Evolutionary conservation across 108 stramenopile genomes (phyloP).

Genomic region (Cylindrotheca closterium): DNA sequence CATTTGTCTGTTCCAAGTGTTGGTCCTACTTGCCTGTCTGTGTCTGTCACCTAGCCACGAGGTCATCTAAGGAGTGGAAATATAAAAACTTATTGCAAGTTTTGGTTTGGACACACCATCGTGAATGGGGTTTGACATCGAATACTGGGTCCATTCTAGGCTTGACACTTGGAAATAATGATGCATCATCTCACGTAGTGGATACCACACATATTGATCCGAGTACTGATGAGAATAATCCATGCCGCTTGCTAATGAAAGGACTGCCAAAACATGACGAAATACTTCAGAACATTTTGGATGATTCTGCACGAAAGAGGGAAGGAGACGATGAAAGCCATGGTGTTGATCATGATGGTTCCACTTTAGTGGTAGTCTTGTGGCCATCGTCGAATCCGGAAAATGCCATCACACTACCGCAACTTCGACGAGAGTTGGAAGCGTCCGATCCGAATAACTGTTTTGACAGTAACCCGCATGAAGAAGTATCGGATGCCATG

Average conservation of each 20-base stretch:
- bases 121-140: slow-evolving; percentile 49
- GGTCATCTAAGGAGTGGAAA: neutral
- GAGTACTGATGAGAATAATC: neutral
- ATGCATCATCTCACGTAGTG: too few species aligned
- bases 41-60: slow-evolving; percentile 23
- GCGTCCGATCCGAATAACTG: too few species aligned
- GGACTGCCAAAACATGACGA: slow-evolving; percentile 41
- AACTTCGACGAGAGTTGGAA: too few species aligned
- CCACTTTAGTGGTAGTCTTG: slow-evolving; percentile 33
- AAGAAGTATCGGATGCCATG: neutral
- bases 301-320: too few species aligned
- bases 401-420: neutral
- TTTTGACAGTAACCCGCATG: too few species aligned
- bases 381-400: slow-evolving; percentile 40
- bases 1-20: slow-evolving; percentile 51
- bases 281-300: slow-evolving; percentile 10
- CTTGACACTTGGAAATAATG: slow-evolving; percentile 28
- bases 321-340: too few species aligned
- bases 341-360: too few species aligned
- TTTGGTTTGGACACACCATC: slow-evolving; percentile 52
- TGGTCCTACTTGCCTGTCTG: slow-evolving; percentile 54
- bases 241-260: slow-evolving; percentile 45
- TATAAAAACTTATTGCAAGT: slow-evolving; percentile 28
- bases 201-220: too few species aligned
- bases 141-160: slow-evolving; percentile 50